These are phyloP conservation scores for Xeromyces bisporus DNA, from an alignment of 495 filamentous ascomycete genomes.

Conservation along the genomic window DNA sequence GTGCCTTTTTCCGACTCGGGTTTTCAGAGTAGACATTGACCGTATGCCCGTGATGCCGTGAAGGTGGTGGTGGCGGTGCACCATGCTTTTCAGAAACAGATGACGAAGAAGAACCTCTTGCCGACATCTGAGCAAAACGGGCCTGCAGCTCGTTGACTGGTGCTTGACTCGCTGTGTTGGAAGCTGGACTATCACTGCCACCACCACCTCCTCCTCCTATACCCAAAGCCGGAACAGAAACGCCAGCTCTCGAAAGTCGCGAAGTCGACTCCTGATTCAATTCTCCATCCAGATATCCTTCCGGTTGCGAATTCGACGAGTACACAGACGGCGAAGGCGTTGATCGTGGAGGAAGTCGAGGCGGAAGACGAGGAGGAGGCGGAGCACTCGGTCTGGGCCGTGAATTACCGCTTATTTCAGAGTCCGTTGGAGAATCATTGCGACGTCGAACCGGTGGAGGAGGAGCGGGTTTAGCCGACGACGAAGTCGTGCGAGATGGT, in stretches of 20 bases:
- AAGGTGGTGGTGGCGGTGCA: constrained; percentile 6
- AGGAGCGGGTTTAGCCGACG: constrained; percentile 50
- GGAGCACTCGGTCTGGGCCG: neutral
- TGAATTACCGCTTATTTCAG: neutral
- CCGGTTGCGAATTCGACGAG: constrained; percentile 13
- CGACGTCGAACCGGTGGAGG: constrained; percentile 47
- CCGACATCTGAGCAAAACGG: constrained; percentile 43
- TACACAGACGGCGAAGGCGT: constrained; percentile 40
- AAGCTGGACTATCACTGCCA: constrained; percentile 3
- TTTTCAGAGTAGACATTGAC: constrained; percentile 9
- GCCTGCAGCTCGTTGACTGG: constrained; percentile 51
- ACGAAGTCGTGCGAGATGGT: constrained; percentile 49
- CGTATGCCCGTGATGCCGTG: constrained; percentile 5
- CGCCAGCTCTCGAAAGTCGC: constrained; percentile 57
- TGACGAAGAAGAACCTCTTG: constrained; percentile 10
- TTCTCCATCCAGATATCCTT: constrained; percentile 18
- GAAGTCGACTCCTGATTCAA: constrained; percentile 53
- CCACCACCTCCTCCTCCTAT: constrained; percentile 35
- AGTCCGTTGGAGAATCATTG: constrained; percentile 25
- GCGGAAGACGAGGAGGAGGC: constrained; percentile 30
- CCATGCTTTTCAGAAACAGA: constrained; percentile 34
- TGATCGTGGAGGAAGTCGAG: constrained; percentile 57
- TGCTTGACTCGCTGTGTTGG: constrained; percentile 8
- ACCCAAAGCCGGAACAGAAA: constrained; percentile 67
- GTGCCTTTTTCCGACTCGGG: constrained; percentile 41